Base-by-base conservation (phyloP, 805 yeast genomes). In the Cyberlindnera nakhonratchasimensis region DNA sequence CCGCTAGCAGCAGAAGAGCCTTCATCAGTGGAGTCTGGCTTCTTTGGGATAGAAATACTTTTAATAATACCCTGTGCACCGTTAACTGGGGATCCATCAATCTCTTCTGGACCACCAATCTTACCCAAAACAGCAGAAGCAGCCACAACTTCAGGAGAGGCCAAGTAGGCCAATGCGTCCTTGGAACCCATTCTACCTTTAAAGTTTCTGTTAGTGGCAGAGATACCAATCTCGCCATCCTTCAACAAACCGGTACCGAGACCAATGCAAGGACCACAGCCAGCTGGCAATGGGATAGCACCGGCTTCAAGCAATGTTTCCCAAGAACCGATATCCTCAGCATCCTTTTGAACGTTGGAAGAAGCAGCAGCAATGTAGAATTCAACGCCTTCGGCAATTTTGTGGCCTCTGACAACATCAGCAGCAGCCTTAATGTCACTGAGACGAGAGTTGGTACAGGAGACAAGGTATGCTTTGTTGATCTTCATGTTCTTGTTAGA, bases 191-290 rank as follows among this genome's bases (percentile, higher is more conserved):
- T 93, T 70, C 99, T 81, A 48, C 99, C 99, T 69, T 93, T 93
- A 77, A 93, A 93, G 69, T 93, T 93, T 71, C 99, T 81, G 72
- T 93, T 93, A 7, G 99, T 93, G 45, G 99, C 99, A 51, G 96
- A 86, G 57, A 93, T 93, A 51, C 99, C 99, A 45, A 93, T 95
- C 66, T 93, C 98, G 34, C 99, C 99, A 26, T 87, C 91, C 66
- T 93, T 82, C 53, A 93, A 71, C 51, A 93, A 71, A 37, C 99
- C 99, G 22, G 95, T 75, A 42, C 99, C 99, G 42, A 93, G 72
- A 28, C 99, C 99, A 60, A 93, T 93, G 71, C 99, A 93, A 19
- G 99, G 99, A 34, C 99, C 99, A 70, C 99, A 93, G 18, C 99
- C 99, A 13, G 99, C 96, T 17, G 98, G 98, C 54, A 93, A 77